A percentile compares a stretch with the other conserved stretches of the same genome.
phyloP scores from a whole-genome alignment of 192 early-diverging fungal species.

The Linnemannia hyalina region DNA sequence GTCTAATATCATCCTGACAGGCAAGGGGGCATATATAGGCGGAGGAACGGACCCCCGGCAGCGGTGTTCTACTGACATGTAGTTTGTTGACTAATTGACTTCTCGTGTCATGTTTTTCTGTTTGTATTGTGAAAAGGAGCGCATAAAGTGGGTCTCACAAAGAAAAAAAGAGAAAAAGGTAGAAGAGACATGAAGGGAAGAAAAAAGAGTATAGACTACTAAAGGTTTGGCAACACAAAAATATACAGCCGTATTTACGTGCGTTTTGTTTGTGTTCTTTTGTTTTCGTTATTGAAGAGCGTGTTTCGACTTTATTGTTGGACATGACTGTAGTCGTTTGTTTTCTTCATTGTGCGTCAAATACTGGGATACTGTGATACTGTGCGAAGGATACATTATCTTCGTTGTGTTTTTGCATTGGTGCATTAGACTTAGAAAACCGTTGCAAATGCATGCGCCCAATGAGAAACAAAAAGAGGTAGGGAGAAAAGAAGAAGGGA shows the following conservation, averaged over 20 bases:
- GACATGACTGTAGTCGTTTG: neutral
- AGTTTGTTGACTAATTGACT: neutral
- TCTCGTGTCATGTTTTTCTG: neutral
- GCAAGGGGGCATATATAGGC: neutral
- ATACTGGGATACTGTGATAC: neutral
- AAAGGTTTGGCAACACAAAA: neutral
- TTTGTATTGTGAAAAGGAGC: neutral
- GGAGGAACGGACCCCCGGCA: neutral
- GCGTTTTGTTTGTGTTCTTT: neutral
- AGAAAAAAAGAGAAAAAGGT: neutral
- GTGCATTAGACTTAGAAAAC: neutral
- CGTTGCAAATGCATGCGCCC: neutral
- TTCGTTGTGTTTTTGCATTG: too few relatives aligned
- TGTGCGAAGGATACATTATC: neutral
- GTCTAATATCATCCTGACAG: neutral
- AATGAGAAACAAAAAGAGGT: neutral
- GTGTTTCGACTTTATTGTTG: neutral
- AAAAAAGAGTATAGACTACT: neutral
- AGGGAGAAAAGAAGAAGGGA: neutral
- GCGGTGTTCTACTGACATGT: neutral
- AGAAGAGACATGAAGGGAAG: neutral
- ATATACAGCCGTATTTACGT: neutral
- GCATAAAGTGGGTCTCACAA: slow-evolving; percentile 5
- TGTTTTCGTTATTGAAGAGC: neutral
- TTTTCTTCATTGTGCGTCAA: neutral